Evolutionary conservation across 139 green algal species (phyloP).

Genomic region (Tetradesmus obliquus): DNA sequence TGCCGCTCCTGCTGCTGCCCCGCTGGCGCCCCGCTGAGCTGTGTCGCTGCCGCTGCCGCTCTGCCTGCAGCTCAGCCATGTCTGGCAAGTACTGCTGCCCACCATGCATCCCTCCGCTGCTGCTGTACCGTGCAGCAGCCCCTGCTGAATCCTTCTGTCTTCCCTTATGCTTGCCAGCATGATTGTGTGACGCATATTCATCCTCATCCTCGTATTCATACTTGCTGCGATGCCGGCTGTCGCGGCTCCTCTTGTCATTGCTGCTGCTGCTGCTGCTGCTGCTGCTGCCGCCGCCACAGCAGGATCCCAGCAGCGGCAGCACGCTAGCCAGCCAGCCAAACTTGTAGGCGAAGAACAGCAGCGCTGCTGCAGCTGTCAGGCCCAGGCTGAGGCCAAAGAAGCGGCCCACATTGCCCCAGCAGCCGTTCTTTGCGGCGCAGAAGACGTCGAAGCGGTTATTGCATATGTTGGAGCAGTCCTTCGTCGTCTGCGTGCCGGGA

Average conservation of each 20-base stretch:
- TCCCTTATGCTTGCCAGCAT: not conserved
- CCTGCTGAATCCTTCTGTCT: not conserved
- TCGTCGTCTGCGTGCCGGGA: not conserved
- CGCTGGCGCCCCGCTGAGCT: not conserved
- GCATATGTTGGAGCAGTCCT: slow-evolving; percentile 53
- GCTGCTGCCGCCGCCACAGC: not conserved
- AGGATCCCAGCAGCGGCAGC: not conserved
- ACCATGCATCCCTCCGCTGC: not conserved
- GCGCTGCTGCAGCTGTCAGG: not conserved
- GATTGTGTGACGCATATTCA: not conserved
- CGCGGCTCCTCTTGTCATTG: not conserved
- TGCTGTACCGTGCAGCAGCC: not conserved
- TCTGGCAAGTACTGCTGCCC: not conserved
- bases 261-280: not conserved
- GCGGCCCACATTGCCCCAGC: slow-evolving; percentile 53
- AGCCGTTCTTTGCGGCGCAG: slow-evolving; percentile 57
- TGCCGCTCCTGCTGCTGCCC: not conserved
- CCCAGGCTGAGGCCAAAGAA: slow-evolving; percentile 23
- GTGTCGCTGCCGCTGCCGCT: not conserved
- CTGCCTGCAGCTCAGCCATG: not conserved
- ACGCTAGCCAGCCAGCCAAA: slow-evolving; percentile 6
- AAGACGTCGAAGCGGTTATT: slow-evolving; percentile 61
- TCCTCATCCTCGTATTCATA: slow-evolving; percentile 16
- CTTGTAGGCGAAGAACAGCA: slow-evolving; percentile 3
- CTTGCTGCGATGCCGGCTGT: not conserved